Conservation (phyloP, 768 basidiomycete species). For the Crucibulum laeve region DNA sequence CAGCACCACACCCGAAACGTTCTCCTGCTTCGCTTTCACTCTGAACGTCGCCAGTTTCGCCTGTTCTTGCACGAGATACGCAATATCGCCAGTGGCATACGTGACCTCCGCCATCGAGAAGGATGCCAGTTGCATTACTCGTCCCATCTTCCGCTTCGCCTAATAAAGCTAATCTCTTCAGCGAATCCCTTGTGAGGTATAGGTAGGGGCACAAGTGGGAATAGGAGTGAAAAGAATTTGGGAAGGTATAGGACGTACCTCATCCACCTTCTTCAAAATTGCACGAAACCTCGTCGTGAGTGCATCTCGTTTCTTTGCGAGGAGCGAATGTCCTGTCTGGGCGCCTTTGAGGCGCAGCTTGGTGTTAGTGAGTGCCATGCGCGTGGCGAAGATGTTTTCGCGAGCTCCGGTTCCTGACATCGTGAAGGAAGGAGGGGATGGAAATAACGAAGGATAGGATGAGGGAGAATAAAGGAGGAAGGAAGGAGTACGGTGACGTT, state of each 20-base stretch:
- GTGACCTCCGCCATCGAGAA: conserved; percentile 99
- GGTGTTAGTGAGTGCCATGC: conserved; percentile 95
- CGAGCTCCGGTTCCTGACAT: conserved; percentile 92
- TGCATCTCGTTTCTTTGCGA: conserved; percentile 98
- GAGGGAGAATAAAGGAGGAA: conserved; percentile 4
- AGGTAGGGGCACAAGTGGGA: too few relatives aligned
- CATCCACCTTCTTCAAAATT: conserved; percentile 96
- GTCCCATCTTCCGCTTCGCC: conserved; percentile 99
- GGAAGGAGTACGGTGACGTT: neutral
- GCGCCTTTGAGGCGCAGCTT: conserved; percentile 87
- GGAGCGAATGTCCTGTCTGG: conserved; percentile 90
- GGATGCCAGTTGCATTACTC: conserved; percentile 97
- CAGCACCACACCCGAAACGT: conserved; percentile 93
- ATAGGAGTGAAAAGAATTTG: too few relatives aligned
- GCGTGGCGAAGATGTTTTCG: conserved; percentile 94
- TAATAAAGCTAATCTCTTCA: conserved; percentile 22
- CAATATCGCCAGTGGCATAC: conserved; percentile 95
- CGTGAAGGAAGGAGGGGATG: too few relatives aligned
- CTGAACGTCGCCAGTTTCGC: conserved; percentile 88
- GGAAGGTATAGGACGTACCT: conserved; percentile 46
- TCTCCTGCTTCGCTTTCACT: conserved; percentile 94
- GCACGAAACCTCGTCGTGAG: conserved; percentile 91
- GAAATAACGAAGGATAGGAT: neutral
- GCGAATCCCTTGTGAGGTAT: too few relatives aligned
- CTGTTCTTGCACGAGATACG: conserved; percentile 96